These are phyloP conservation scores for Vicia villosa DNA, from an alignment of 306 rosid genomes.

Conservation along the genomic window DNA sequence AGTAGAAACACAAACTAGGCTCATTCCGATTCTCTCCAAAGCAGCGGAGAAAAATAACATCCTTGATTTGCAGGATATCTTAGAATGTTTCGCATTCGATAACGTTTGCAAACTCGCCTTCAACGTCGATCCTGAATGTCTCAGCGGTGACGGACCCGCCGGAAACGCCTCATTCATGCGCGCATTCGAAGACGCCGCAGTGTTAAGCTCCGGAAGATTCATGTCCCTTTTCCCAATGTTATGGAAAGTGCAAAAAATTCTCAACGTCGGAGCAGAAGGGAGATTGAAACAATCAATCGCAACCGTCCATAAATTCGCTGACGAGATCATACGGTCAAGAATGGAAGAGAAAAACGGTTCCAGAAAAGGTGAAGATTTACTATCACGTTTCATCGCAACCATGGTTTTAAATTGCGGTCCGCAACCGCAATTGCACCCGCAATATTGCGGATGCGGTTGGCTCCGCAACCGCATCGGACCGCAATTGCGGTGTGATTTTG, in stretches of 20 bases:
- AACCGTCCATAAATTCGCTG: neutral
- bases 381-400: slow-evolving; percentile 13
- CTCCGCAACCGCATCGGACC: too few species aligned
- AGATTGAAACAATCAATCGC: neutral
- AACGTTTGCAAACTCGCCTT: slow-evolving; percentile 6
- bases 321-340: slow-evolving; percentile 2
- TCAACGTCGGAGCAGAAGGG: neutral
- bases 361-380: neutral
- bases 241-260: neutral
- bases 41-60: neutral
- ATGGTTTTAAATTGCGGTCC: too few species aligned
- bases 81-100: slow-evolving; percentile 7
- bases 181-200: neutral
- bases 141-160: neutral
- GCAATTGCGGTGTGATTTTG: too few species aligned
- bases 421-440: too few species aligned
- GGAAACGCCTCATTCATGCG: neutral
- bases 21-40: neutral
- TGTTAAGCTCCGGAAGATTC: slow-evolving; percentile 15
- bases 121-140: neutral
- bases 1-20: neutral
- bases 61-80: neutral
- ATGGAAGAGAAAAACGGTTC: neutral
- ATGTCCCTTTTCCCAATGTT: neutral
- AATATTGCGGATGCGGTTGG: too few species aligned